These are phyloP conservation scores for Fusarium xylarioides DNA, from an alignment of 2,329 filamentous ascomycete genomes.

Conservation along the genomic window DNA sequence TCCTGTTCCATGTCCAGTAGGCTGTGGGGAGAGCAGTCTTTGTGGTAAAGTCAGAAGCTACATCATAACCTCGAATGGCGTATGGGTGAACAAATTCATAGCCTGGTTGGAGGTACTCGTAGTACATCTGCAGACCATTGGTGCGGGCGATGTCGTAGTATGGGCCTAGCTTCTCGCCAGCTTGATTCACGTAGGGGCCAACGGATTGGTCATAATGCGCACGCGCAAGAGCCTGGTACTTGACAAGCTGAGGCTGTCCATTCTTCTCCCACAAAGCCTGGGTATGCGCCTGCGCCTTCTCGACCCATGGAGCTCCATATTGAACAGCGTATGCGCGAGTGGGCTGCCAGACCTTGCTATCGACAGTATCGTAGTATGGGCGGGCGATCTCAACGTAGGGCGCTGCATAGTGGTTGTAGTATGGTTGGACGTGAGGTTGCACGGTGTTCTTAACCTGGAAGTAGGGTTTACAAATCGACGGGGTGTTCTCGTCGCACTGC, in stretches of 20 bases:
- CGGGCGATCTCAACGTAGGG: slow-evolving; percentile 80
- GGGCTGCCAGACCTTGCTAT: slow-evolving; percentile 75
- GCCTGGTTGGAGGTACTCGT: slow-evolving; percentile 77
- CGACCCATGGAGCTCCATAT: slow-evolving; percentile 78
- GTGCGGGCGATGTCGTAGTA: slow-evolving; percentile 75
- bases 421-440: slow-evolving; percentile 80
- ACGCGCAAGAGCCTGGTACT: slow-evolving; percentile 68
- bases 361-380: slow-evolving; percentile 75
- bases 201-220: slow-evolving; percentile 75
- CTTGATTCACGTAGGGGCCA: slow-evolving; percentile 76
- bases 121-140: slow-evolving; percentile 73
- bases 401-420: slow-evolving; percentile 84
- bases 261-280: slow-evolving; percentile 80
- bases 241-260: slow-evolving; percentile 77
- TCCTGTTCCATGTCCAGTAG: slow-evolving; percentile 74
- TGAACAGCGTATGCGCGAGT: slow-evolving; percentile 71
- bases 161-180: slow-evolving; percentile 67
- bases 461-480: slow-evolving; percentile 86
- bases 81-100: slow-evolving; percentile 81
- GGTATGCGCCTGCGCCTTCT: slow-evolving; percentile 72
- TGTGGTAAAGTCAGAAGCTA: slow-evolving; percentile 72
- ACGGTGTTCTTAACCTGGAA: slow-evolving; percentile 70
- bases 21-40: slow-evolving; percentile 77
- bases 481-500: slow-evolving; percentile 73
- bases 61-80: slow-evolving; percentile 71